Evolutionary conservation across 495 filamentous ascomycete species (phyloP), one percentile per base, ranked within the genome.

Genomic region (Penicillium flavigenum): DNA sequence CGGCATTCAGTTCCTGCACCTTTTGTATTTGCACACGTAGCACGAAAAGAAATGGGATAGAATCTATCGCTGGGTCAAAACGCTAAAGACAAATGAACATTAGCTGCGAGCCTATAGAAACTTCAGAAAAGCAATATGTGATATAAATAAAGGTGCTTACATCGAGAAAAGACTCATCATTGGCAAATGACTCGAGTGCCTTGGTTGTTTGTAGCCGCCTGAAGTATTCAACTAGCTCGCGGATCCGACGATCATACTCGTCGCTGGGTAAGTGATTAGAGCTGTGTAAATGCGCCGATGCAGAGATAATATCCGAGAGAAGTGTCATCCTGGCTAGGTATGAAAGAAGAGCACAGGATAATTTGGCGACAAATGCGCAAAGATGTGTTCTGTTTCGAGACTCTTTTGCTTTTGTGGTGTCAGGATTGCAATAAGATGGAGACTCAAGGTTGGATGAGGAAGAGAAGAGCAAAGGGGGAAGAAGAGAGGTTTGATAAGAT

Each of bases 31-130:
- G 71, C 16, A 67, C 59, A 11, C 65, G 61, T 24, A 81, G 63
- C 9, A 76, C 61, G 34, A 72, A 69, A 14, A 81, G 63, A 55
- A 75, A 82, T 9, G 74, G 66, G 27, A 79, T 47, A 3, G 75
- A 74, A 56, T 82, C 76, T 19, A 62, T 63, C 10, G 68, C 64
- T 17, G 79, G 76, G 54, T 77, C 68, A 34, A 82, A 61, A 24
- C 66, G 61, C 78, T 81, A 44, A 3, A 48, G 19, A 34, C 20
- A 42, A 51, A 46, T 34, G 10, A 4, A 17, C 14, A 31, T 62
- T 38, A 57, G 44, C 48, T 17, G n/a, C 5, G 6, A 17, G 24
- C 24, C 24, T 26, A 26, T 26, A 26, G 24, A 26, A 26, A 26
- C 24, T 26, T 26, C 24, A 26, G 24, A 26, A 26, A 26, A 26